Base-by-base conservation (phyloP, 257 asterid species). In the Craterostigma plantagineum region DNA sequence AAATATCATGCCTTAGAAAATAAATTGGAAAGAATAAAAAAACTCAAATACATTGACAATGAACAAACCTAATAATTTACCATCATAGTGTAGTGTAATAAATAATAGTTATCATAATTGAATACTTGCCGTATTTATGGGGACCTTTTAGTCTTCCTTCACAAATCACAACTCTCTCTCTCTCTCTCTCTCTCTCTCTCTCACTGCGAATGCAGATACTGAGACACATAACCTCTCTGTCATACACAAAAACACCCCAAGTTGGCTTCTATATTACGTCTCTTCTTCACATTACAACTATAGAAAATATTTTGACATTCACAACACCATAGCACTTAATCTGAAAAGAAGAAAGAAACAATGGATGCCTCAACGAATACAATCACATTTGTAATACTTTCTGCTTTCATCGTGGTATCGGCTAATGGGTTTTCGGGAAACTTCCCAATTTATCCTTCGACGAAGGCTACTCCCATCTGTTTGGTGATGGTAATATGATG, bases 381-480 rank as follows among this genome's bases (percentile, higher is more conserved):
- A 34, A 35, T 60, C n/a, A 6, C 52, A 0, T 49, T 57, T 33
- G 37, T 42, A 7, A 30, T 77, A 15, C 62, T 46, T 17, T 67
- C 61, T 43, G 58, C 68, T 27, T 37, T 67, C 54, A 49, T 53
- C 0, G 58, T 49, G 61, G 42, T 59, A 1, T 52, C 58, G 42
- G 82, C 57, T 15, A 53, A 27, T 66, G 92, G 92, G 63, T 61
- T 54, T 46, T 76, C 91, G 34, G 56, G 70, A 67, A 76, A 76
- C 46, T 71, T 68, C 3, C 91, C 91, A 34, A 67, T 73, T 39
- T 73, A 30, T 65, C 93, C 0, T 83, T 83, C 59, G 93, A 79
- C 49, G 95, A 83, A 71, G 95, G 91, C 15, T 83, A 83, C 66
- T 68, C 95, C 0, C 93, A 71, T 1, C 82, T 83, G 35, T 83